These are phyloP conservation scores for Neurospora pannonica DNA, from an alignment of 495 filamentous ascomycete genomes.

Conservation along the genomic window DNA sequence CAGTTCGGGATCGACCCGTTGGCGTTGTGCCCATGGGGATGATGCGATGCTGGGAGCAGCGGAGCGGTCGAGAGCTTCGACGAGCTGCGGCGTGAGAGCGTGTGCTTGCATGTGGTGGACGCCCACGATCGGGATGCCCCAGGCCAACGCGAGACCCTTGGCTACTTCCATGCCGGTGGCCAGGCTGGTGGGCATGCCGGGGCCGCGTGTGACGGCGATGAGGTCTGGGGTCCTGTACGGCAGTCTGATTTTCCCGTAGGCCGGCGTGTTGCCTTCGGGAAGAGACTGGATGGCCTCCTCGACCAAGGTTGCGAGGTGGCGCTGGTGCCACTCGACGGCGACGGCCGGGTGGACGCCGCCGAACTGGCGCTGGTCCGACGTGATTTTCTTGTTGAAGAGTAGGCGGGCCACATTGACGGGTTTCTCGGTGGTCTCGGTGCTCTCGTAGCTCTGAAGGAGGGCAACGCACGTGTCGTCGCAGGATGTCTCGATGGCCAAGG, in stretches of 20 bases:
- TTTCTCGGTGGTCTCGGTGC: conserved; percentile 2
- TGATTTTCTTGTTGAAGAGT: conserved; percentile 74
- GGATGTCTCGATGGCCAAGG: conserved; percentile 90
- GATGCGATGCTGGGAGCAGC: not conserved
- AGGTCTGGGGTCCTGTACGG: conserved; percentile 57
- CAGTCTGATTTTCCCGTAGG: not conserved
- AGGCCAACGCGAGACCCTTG: conserved; percentile 78
- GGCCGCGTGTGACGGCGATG: conserved; percentile 76
- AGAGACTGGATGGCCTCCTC: conserved; percentile 50
- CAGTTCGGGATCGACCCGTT: not conserved
- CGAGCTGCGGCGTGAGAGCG: conserved; percentile 77
- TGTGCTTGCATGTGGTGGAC: conserved; percentile 98
- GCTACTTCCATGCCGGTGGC: conserved; percentile 70
- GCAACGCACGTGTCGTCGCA: conserved; percentile 96
- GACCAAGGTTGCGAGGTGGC: conserved; percentile 56
- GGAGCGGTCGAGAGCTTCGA: conserved; percentile 43
- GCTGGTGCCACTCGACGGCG: conserved; percentile 64
- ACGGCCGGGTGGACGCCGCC: conserved; percentile 70
- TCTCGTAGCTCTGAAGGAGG: conserved; percentile 45
- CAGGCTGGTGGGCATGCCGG: conserved; percentile 73
- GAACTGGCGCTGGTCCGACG: conserved; percentile 60
- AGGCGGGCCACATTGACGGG: conserved; percentile 39
- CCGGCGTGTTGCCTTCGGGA: conserved; percentile 20
- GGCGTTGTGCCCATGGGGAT: not conserved
- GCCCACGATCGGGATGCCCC: conserved; percentile 69